Evolutionary conservation across 768 basidiomycete species (phyloP).

Genomic region (Exidia glandulosa): DNA sequence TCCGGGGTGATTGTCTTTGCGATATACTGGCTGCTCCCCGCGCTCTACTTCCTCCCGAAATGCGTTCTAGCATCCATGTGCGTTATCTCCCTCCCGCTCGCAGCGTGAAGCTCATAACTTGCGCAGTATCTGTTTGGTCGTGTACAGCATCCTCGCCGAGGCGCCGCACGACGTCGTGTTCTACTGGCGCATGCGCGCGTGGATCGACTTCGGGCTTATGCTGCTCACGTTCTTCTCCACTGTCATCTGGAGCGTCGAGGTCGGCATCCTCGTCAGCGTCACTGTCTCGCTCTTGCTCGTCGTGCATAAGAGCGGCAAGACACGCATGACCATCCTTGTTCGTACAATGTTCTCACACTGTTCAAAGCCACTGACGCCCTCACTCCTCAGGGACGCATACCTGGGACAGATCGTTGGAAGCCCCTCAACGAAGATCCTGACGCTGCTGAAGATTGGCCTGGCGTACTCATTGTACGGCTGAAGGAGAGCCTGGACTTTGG

Average conservation of each 20-base stretch:
- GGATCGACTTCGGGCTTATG: constrained; percentile 84
- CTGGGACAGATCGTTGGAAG: constrained; percentile 82
- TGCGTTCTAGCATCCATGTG: constrained; percentile 83
- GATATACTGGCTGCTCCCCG: constrained; percentile 83
- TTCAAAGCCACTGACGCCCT: neutral
- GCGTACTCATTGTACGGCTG: constrained; percentile 79
- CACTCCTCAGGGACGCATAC: constrained; percentile 59
- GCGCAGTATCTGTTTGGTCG: constrained; percentile 68
- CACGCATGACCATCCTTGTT: constrained; percentile 85
- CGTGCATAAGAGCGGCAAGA: constrained; percentile 77
- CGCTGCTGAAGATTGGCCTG: constrained; percentile 66
- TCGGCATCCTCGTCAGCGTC: constrained; percentile 82
- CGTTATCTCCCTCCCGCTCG: constrained; percentile 20
- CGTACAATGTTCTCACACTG: constrained; percentile 13
- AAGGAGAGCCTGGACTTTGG: constrained; percentile 88
- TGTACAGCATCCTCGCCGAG: constrained; percentile 73
- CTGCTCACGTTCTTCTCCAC: constrained; percentile 77
- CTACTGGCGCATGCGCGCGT: constrained; percentile 89
- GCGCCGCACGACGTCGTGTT: constrained; percentile 79
- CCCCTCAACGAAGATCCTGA: constrained; percentile 82
- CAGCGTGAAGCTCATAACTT: constrained; percentile 3
- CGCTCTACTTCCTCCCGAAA: constrained; percentile 80
- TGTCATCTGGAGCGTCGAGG: constrained; percentile 84
- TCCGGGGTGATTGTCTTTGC: constrained; percentile 65
- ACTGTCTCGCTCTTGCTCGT: constrained; percentile 82